These are phyloP conservation scores for Ascochyta fabae DNA, from an alignment of 2,329 filamentous ascomycete genomes.

Conservation along the genomic window DNA sequence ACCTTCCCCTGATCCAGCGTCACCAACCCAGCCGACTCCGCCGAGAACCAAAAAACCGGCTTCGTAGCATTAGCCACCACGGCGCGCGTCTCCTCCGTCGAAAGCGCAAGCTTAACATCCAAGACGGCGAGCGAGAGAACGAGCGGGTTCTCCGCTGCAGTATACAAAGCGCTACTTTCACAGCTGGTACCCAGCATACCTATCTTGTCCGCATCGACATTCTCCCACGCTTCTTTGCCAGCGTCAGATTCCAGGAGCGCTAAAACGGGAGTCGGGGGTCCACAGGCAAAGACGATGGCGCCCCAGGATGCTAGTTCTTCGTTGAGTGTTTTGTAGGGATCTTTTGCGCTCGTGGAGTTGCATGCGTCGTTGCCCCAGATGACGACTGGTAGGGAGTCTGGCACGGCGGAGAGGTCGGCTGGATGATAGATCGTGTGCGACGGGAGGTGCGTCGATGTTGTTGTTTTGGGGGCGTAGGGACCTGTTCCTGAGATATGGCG, in stretches of 20 bases:
- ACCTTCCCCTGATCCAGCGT: neutral
- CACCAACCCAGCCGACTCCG: neutral
- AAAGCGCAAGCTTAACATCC: neutral
- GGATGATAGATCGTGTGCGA: neutral
- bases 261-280: neutral
- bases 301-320: neutral
- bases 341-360: neutral
- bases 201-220: neutral
- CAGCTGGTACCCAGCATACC: constrained; percentile 2
- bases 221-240: neutral
- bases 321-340: neutral
- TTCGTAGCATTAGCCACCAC: neutral
- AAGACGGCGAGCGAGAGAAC: neutral
- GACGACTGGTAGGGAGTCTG: neutral
- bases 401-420: neutral
- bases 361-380: neutral
- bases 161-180: neutral
- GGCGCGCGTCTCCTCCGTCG: neutral
- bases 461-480: neutral
- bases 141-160: neutral
- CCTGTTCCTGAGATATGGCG: neutral
- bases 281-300: neutral
- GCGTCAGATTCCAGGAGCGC: too few species aligned
- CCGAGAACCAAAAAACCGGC: neutral
- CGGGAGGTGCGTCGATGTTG: neutral